Evolutionary conservation across 2,329 filamentous ascomycete genomes (phyloP), one percentile per base, ranked within the genome.

Genomic region (Shiraia bambusicola): DNA sequence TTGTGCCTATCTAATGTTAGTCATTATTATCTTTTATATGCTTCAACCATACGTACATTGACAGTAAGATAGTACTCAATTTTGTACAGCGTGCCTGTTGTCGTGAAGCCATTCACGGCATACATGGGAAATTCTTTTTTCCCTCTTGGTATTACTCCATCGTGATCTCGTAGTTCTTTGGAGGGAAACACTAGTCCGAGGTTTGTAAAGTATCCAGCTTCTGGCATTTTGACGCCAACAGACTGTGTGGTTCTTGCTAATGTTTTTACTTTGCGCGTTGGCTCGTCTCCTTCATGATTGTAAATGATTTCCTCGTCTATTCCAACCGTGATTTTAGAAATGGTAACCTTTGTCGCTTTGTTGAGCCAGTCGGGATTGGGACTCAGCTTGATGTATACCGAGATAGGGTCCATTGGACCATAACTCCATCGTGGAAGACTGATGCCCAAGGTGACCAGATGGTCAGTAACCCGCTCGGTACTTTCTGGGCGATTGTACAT

Each of bases 291-390:
- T 70, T 97, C 92, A 22, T 93, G 93, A 54, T 98, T 97, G 72
- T 88, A 98, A n/a, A 93, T 94, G 45, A 97, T 95, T 66, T 97
- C 92, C 70, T 98, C 93, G 63, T 97, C 93, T 56, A 98, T 94
- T 10, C 83, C 83, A 29, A 97, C 84, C 1, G 90, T 95, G 55
- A 98, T 93, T 63, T 93, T 93, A 63, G 91, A 86, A 61, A 98
- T 94, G 30, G 88, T 92, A 38, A 97, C 91, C 64, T 88, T 88
- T 66, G 85, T 88, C 34, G 92, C 91, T 69, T 96, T 97, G 64
- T 74, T 83, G 68, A 93, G 75, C 88, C 88, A 96, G 67, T 96
- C 89, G 22, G 85, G 84, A 58, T 97, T 97, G 11, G 93, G 93
- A 7, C 87, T 87, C 15, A 98, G 73, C 68, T 95, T 95, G 67